Conservation (phyloP, 73 alveolate species). For the Tetrahymena borealis region DNA sequence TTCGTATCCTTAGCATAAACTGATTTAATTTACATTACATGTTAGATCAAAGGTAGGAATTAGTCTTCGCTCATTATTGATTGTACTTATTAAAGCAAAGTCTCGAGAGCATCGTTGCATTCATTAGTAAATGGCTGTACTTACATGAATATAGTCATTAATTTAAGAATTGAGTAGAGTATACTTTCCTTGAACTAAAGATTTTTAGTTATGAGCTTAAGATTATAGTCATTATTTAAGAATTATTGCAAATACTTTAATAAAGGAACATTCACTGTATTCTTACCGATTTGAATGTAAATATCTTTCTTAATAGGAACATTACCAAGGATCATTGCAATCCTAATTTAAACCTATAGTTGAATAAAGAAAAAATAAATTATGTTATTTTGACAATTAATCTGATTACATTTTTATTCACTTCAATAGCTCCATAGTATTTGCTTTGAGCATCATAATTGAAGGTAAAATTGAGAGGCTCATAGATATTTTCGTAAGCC, state of each 20-base stretch:
- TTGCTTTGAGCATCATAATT: not conserved
- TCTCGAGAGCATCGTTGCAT: not conserved
- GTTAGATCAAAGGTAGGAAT: not conserved
- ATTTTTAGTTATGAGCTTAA: not conserved
- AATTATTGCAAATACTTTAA: not conserved
- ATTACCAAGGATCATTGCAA: not conserved
- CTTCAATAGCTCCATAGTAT: not conserved
- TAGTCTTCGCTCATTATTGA: not conserved
- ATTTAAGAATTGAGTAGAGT: not conserved
- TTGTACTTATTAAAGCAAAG: not conserved
- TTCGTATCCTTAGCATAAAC: not conserved
- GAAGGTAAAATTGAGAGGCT: not conserved
- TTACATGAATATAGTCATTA: not conserved
- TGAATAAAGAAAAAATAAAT: not conserved
- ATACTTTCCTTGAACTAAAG: not conserved
- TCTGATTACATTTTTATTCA: not conserved
- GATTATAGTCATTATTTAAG: not conserved
- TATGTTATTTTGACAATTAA: not conserved
- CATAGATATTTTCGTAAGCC: not conserved
- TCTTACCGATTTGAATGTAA: not conserved
- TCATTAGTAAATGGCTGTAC: not conserved
- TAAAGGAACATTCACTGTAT: not conserved
- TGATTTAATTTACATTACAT: not conserved
- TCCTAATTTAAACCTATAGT: not conserved
- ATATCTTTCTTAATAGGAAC: not conserved